Percentiles rank a stretch among this genome's conserved stretches.
Conservation (phyloP, 345 rosid genomes). For the Diplotaxis tenuifolia region DNA sequence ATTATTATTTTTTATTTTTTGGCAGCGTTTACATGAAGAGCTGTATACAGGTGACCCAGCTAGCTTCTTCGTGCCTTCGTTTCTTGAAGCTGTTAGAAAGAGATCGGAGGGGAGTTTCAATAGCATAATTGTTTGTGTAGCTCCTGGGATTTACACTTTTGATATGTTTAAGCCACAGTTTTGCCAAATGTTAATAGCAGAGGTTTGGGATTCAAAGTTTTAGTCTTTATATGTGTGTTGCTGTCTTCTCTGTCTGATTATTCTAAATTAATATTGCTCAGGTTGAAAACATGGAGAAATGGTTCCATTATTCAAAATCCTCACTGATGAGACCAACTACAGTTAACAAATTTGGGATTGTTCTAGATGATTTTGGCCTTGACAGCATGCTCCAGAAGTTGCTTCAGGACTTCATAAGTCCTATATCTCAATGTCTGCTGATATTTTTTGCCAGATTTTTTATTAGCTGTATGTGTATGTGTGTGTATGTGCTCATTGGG, state of each 20-base stretch:
- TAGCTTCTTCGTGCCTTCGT: neutral
- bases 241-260: neutral
- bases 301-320: neutral
- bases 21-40: neutral
- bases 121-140: neutral
- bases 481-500: neutral
- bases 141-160: neutral
- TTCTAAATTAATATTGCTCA: neutral
- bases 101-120: neutral
- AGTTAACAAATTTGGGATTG: neutral
- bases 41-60: neutral
- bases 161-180: neutral
- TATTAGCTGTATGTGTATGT: neutral
- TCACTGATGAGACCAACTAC: neutral
- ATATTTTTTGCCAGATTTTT: neutral
- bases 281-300: neutral
- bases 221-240: neutral
- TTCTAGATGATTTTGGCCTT: neutral
- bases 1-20: neutral
- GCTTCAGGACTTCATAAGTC: neutral
- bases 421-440: neutral
- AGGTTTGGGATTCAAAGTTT: neutral
- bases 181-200: neutral
- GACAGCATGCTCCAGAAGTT: neutral
- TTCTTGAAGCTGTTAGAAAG: neutral